Conservation (phyloP, 1,284 basidiomycete genomes). For the Tylopilus sp. region DNA sequence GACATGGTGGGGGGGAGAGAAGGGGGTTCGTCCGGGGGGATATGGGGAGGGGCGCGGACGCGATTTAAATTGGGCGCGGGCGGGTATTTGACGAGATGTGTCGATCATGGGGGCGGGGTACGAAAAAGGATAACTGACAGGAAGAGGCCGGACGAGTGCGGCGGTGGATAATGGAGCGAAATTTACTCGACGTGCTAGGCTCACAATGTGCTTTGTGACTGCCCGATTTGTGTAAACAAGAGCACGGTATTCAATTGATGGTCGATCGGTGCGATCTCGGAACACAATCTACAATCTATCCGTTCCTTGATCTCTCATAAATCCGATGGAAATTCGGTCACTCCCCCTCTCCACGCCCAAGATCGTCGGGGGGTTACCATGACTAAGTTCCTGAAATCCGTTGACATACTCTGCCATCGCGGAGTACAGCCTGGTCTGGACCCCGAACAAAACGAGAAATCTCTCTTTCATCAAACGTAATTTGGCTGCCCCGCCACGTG, state of each 20-base stretch:
- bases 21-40: background rate
- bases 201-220: slow-evolving; percentile 19
- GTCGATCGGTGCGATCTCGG: slow-evolving; percentile 15
- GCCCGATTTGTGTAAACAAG: slow-evolving; percentile 28
- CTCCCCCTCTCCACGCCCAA: background rate
- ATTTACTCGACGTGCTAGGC: too few relatives aligned
- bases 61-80: slow-evolving; percentile 24
- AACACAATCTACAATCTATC: slow-evolving; percentile 22
- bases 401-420: slow-evolving; percentile 23
- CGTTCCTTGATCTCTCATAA: slow-evolving; percentile 14
- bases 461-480: slow-evolving; percentile 16
- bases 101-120: slow-evolving; percentile 19
- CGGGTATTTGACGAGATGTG: slow-evolving; percentile 11
- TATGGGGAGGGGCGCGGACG: background rate
- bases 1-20: slow-evolving; percentile 3
- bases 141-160: background rate
- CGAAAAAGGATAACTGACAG: slow-evolving; percentile 18
- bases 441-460: slow-evolving; percentile 7
- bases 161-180: slow-evolving; percentile 20
- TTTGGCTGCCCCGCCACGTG: slow-evolving; percentile 14
- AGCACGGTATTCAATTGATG: slow-evolving; percentile 11
- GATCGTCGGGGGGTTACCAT: slow-evolving; percentile 23
- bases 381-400: background rate
- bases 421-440: slow-evolving; percentile 19
- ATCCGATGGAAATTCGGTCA: background rate